phyloP scores from a whole-genome alignment of 2,329 filamentous ascomycete genomes.

The Hypoxylon sp. region DNA sequence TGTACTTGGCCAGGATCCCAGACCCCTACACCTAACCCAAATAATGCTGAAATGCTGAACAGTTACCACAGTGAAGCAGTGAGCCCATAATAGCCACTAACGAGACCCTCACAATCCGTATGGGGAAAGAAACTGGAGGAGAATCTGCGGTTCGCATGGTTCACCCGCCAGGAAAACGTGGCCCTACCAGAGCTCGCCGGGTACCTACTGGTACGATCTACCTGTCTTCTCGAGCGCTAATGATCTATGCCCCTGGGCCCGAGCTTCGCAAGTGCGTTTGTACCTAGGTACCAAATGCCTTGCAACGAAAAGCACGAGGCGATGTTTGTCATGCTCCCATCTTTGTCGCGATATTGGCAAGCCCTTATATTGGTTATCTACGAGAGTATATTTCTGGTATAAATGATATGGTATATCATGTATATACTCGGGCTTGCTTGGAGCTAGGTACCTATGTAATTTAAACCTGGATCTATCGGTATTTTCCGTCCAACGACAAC shows the following conservation, averaged over 20 bases:
- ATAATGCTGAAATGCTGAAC: slow-evolving; percentile 17
- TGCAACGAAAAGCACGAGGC: not conserved
- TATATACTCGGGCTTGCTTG: not conserved
- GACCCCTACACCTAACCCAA: slow-evolving; percentile 23
- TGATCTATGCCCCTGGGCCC: slow-evolving; percentile 20
- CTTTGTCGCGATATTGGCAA: not conserved
- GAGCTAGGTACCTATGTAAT: not conserved
- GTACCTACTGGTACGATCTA: not conserved
- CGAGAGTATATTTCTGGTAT: too few species aligned
- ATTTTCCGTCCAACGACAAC: slow-evolving; percentile 14
- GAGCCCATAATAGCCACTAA: slow-evolving; percentile 5
- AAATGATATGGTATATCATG: not conserved
- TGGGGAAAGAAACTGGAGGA: slow-evolving; percentile 31
- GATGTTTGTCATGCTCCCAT: not conserved
- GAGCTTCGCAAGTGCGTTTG: slow-evolving; percentile 15
- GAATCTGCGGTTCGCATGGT: slow-evolving; percentile 22
- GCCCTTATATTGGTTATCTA: not conserved
- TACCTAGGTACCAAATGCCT: not conserved
- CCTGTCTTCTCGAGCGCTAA: not conserved
- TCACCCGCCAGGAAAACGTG: slow-evolving; percentile 31
- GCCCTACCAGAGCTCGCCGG: slow-evolving; percentile 11
- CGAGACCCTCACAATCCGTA: slow-evolving; percentile 8
- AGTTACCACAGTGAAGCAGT: slow-evolving; percentile 13
- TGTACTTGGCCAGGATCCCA: slow-evolving; percentile 14
- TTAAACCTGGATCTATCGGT: slow-evolving; percentile 13